These are phyloP conservation scores for Trichosporon sp. DNA, from an alignment of 1,284 basidiomycete species.

Conservation along the genomic window DNA sequence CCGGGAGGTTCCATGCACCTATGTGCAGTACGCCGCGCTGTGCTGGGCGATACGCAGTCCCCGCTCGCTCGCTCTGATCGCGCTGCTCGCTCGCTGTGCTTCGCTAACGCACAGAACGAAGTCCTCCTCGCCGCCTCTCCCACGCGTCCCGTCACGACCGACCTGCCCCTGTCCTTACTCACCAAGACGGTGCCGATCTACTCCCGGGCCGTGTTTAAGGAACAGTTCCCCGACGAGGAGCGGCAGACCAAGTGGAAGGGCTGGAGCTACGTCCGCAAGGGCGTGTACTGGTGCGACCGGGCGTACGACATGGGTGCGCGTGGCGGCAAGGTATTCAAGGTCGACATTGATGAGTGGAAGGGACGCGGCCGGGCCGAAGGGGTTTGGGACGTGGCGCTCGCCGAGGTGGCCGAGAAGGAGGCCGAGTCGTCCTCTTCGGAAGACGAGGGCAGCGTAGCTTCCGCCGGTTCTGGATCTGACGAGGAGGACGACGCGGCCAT, in stretches of 20 bases:
- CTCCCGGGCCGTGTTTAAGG: constrained; percentile 42
- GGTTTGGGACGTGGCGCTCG: constrained; percentile 40
- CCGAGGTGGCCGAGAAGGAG: constrained; percentile 31
- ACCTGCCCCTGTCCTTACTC: constrained; percentile 42
- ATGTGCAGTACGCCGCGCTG: no score
- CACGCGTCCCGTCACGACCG: constrained; percentile 41
- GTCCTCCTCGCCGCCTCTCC: constrained; percentile 50
- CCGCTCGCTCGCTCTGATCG: no score
- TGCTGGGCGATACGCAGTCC: no score
- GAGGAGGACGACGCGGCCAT: constrained; percentile 33
- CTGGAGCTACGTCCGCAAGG: constrained; percentile 42
- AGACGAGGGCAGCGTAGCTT: constrained; percentile 24
- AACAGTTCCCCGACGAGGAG: constrained; percentile 41
- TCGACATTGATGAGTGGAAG: constrained; percentile 53
- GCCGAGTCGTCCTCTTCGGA: constrained; percentile 31
- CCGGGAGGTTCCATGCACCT: no score
- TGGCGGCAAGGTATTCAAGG: constrained; percentile 49
- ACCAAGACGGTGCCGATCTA: constrained; percentile 48
- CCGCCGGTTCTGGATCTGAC: constrained; percentile 18
- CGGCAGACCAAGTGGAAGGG: constrained; percentile 45
- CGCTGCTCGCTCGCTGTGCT: no score
- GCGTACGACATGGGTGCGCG: constrained; percentile 55
- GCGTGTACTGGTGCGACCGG: constrained; percentile 53
- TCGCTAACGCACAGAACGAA: constrained; percentile 45
- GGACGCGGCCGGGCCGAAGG: constrained; percentile 40